Conservation (phyloP, 2,329 filamentous ascomycete genomes). For the Fusarium brevicatenulatum region DNA sequence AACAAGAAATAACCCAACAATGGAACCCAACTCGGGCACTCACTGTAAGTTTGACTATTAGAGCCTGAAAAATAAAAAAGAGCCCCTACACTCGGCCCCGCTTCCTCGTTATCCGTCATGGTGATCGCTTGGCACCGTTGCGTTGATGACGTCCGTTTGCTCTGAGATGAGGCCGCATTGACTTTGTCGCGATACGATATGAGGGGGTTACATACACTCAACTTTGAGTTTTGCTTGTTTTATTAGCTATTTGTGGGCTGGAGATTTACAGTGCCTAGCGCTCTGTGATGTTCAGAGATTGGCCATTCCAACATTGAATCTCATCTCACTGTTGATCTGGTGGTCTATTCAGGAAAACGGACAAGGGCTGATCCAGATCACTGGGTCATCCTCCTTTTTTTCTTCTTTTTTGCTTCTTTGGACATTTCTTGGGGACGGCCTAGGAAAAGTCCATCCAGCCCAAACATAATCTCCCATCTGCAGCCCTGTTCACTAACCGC, state of each 20-base stretch:
- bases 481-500: slow-evolving; percentile 32
- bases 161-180: slow-evolving; percentile 18
- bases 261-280: not conserved
- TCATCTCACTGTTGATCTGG: slow-evolving; percentile 42
- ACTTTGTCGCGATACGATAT: slow-evolving; percentile 6
- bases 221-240: not conserved
- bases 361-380: slow-evolving; percentile 46
- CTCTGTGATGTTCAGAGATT: not conserved
- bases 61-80: not conserved
- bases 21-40: not conserved
- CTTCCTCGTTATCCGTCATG: slow-evolving; percentile 25
- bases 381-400: slow-evolving; percentile 36
- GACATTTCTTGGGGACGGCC: not conserved
- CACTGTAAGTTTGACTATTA: not conserved
- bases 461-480: slow-evolving; percentile 36
- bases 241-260: not conserved
- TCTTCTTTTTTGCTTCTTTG: not conserved
- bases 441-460: not conserved
- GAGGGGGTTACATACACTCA: not conserved
- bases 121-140: slow-evolving; percentile 23
- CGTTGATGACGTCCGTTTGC: slow-evolving; percentile 23
- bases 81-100: slow-evolving; percentile 7
- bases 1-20: not conserved
- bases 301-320: slow-evolving; percentile 19
- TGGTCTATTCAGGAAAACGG: slow-evolving; percentile 19